Conservation (phyloP, 2,329 filamentous ascomycete genomes). For the Penicillium decumbens region DNA sequence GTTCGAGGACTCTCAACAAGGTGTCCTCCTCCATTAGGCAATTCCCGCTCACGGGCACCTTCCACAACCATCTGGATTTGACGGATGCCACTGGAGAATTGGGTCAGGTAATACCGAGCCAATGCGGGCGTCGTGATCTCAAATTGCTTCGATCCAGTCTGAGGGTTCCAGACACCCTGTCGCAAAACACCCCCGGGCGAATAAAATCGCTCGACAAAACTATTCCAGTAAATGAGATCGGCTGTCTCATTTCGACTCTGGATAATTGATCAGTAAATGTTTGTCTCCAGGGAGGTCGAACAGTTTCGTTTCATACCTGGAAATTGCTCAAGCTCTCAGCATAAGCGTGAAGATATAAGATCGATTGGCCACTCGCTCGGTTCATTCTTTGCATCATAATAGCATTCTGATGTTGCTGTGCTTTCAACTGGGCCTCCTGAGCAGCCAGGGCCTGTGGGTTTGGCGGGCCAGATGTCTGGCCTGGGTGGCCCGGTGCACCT, state of each 20-base stretch:
- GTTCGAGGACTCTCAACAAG: constrained; percentile 72
- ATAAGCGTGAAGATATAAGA: constrained; percentile 53
- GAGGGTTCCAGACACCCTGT: constrained; percentile 57
- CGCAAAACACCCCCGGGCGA: constrained; percentile 71
- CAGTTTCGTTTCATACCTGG: constrained; percentile 26
- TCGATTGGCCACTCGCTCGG: constrained; percentile 41
- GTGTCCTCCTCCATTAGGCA: constrained; percentile 62
- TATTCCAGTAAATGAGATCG: constrained; percentile 71
- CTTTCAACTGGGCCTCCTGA: constrained; percentile 40
- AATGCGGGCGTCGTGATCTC: constrained; percentile 79
- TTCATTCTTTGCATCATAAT: constrained; percentile 37
- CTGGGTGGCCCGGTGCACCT: constrained; percentile 30
- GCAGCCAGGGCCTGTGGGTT: constrained; percentile 38
- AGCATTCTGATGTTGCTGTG: constrained; percentile 38
- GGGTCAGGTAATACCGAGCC: constrained; percentile 81
- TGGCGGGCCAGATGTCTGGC: constrained; percentile 33
- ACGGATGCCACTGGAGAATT: constrained; percentile 80
- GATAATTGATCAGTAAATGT: too few species aligned
- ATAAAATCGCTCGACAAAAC: constrained; percentile 78
- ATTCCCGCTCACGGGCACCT: constrained; percentile 53
- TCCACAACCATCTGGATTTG: constrained; percentile 84
- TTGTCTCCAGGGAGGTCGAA: too few species aligned
- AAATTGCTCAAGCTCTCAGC: constrained; percentile 54
- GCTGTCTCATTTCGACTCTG: constrained; percentile 57
- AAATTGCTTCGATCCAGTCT: constrained; percentile 69